Percentiles rank a stretch among this genome's conserved stretches.
Evolutionary conservation across 2,329 filamentous ascomycete genomes (phyloP).

Genomic region (Didymellaceae sp.): DNA sequence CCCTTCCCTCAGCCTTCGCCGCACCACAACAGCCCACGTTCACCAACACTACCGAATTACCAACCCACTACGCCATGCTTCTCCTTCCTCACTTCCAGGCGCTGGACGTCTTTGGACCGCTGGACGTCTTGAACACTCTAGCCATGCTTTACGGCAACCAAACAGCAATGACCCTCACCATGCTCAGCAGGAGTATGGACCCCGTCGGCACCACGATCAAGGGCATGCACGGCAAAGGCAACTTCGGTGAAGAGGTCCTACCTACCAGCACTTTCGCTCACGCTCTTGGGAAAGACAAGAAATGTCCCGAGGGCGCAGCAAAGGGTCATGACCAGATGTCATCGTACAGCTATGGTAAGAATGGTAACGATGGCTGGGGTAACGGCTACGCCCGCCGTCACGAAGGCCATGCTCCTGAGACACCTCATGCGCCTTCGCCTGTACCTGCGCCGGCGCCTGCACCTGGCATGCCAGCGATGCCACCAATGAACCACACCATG

Average conservation of each 20-base stretch:
- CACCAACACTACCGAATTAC: constrained; percentile 30
- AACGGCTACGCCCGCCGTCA: constrained; percentile 17
- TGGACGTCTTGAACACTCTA: constrained; percentile 53
- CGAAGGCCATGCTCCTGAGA: constrained; percentile 6
- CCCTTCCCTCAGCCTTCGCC: constrained; percentile 13
- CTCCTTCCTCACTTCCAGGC: constrained; percentile 35
- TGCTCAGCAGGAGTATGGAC: constrained; percentile 36
- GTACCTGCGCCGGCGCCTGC: not conserved
- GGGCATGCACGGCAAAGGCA: constrained; percentile 17
- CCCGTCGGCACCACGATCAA: constrained; percentile 37
- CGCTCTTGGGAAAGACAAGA: constrained; percentile 43
- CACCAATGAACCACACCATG: constrained; percentile 14
- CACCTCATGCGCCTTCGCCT: not conserved
- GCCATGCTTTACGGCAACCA: constrained; percentile 32
- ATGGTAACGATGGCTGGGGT: constrained; percentile 11
- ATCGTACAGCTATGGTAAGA: not conserved
- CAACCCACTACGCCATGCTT: constrained; percentile 34
- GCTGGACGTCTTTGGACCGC: constrained; percentile 51
- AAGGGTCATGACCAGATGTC: constrained; percentile 6
- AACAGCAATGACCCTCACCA: constrained; percentile 33
- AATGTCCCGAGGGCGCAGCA: not conserved
- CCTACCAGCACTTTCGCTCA: constrained; percentile 62
- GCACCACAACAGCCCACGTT: constrained; percentile 23
- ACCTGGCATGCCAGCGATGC: not conserved
- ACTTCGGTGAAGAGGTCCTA: constrained; percentile 49